Evolutionary conservation across 2,329 filamentous ascomycete genomes (phyloP).

Genomic region (Aspergillus awamori): DNA sequence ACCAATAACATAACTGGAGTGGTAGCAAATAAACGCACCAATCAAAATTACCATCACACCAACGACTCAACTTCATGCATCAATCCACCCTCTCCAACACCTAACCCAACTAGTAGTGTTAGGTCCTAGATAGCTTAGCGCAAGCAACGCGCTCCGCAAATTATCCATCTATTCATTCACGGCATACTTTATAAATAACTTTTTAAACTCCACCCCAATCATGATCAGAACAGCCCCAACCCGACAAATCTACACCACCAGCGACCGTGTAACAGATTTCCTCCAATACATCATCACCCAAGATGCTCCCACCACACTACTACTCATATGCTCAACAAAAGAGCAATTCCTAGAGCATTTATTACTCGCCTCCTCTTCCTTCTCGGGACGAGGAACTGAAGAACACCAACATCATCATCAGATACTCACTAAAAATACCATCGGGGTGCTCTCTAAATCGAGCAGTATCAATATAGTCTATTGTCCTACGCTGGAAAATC

Average conservation of each 20-base stretch:
- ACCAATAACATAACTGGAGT: no score
- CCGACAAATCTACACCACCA: slow-evolving; percentile 50
- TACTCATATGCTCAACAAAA: slow-evolving; percentile 71
- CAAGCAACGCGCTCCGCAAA: no score
- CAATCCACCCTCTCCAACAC: no score
- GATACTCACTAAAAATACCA: slow-evolving; percentile 62
- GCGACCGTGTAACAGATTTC: slow-evolving; percentile 57
- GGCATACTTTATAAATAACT: no score
- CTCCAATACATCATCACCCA: slow-evolving; percentile 65
- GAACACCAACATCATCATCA: slow-evolving; percentile 29
- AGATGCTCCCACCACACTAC: slow-evolving; percentile 61
- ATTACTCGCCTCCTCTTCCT: slow-evolving; percentile 46
- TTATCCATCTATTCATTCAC: no score
- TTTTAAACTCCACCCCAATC: no score
- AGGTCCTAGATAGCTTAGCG: no score
- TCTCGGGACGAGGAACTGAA: no score
- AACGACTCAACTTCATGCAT: no score
- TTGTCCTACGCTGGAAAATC: slow-evolving; percentile 72
- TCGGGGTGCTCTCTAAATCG: slow-evolving; percentile 70
- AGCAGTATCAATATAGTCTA: slow-evolving; percentile 72
- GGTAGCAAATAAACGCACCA: no score
- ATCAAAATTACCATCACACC: no score
- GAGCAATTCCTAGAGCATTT: slow-evolving; percentile 67
- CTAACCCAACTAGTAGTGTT: no score
- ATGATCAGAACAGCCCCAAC: slow-evolving; percentile 24